These are phyloP conservation scores for Aspergillus brunneoviolaceus DNA, from an alignment of 2,329 filamentous ascomycete species.

Conservation along the genomic window DNA sequence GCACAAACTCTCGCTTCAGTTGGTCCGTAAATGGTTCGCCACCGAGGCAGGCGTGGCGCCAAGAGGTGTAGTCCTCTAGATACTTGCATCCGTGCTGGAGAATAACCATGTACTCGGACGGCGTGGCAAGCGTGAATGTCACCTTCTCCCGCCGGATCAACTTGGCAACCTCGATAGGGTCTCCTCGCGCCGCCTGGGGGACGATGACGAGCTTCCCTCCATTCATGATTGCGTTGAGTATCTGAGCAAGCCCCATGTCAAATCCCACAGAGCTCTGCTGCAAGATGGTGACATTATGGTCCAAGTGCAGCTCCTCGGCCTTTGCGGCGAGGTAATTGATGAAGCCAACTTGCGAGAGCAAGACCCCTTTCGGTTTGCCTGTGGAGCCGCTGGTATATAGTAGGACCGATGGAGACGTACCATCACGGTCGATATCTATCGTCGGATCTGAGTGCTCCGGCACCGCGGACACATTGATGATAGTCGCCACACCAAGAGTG, in stretches of 20 bases:
- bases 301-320: not conserved
- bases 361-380: constrained; percentile 1
- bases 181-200: not conserved
- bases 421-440: no score
- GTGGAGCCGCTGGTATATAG: constrained; percentile 12
- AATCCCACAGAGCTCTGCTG: constrained; percentile 10
- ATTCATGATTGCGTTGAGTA: not conserved
- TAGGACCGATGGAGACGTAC: not conserved
- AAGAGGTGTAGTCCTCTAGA: not conserved
- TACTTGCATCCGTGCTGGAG: constrained; percentile 1
- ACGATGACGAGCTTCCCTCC: constrained; percentile 6
- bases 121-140: constrained; percentile 4
- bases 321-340: not conserved
- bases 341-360: not conserved
- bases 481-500: not conserved
- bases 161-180: not conserved
- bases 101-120: constrained; percentile 2
- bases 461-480: not conserved
- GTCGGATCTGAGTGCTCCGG: not conserved
- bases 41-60: constrained; percentile 2
- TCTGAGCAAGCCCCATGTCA: constrained; percentile 5
- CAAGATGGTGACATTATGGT: not conserved
- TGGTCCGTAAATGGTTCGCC: constrained; percentile 6
- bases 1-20: constrained; percentile 5
- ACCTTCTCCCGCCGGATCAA: not conserved